Conservation (phyloP, 2,329 filamentous ascomycete genomes). For the Cladosporium colombiae region DNA sequence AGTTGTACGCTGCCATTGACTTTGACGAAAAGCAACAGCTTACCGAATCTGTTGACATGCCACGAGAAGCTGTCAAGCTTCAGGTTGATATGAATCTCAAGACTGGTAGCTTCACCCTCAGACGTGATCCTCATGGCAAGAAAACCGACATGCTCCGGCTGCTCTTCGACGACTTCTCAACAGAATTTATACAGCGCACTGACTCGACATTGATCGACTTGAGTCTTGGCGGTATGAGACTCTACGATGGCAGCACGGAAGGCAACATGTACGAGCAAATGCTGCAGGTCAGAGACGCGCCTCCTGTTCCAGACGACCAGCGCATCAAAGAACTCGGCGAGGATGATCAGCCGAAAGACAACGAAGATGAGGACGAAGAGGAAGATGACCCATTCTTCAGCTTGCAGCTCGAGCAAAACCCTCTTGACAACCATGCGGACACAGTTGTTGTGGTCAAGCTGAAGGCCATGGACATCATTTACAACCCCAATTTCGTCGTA, state of each 20-base stretch:
- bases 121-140: constrained; percentile 77
- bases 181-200: constrained; percentile 83
- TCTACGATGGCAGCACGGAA: constrained; percentile 93
- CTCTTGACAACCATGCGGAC: constrained; percentile 88
- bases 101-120: constrained; percentile 93
- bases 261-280: constrained; percentile 93
- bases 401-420: constrained; percentile 90
- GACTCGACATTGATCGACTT: constrained; percentile 88
- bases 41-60: constrained; percentile 82
- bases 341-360: constrained; percentile 44
- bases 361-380: constrained; percentile 45
- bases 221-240: constrained; percentile 85
- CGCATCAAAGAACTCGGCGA: constrained; percentile 52
- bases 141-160: constrained; percentile 81
- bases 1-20: constrained; percentile 95
- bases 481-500: constrained; percentile 91
- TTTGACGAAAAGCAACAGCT: constrained; percentile 96
- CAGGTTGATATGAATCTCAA: constrained; percentile 91
- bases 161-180: constrained; percentile 92
- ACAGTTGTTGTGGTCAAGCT: constrained; percentile 86
- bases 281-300: constrained; percentile 88
- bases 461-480: constrained; percentile 94
- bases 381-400: constrained; percentile 82
- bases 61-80: constrained; percentile 87
- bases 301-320: constrained; percentile 54